Conservation (phyloP, 164 flowering plant species). For the grape (Vitis vinifera) region ASM3070453v1 NC_081808.1:3768501-3769000, state of each 20-base stretch:
- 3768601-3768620: constrained; percentile 72
- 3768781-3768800: constrained; percentile 28
- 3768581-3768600: constrained; percentile 46
- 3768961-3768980: constrained; percentile 78
- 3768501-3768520: constrained; percentile 16
- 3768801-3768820: constrained; percentile 27
- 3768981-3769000: constrained; percentile 76
- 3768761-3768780: constrained; percentile 21
- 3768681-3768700: constrained; percentile 25
- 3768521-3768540: constrained; percentile 18
- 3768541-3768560: constrained; percentile 20
- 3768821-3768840: constrained; percentile 28
- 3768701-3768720: constrained; percentile 22
- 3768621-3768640: constrained; percentile 22
- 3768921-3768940: constrained; percentile 57
- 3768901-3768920: constrained; percentile 31
- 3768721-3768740: constrained; percentile 21
- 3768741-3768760: constrained; percentile 13
- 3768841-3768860: constrained; percentile 36
- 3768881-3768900: constrained; percentile 18
- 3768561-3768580: constrained; percentile 19
- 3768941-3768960: constrained; percentile 60
- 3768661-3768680: constrained; percentile 15
- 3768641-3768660: constrained; percentile 14
- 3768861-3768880: constrained; percentile 15